Base-by-base conservation (phyloP, 1,284 basidiomycete species). In the Pulveroboletus sp. region DNA sequence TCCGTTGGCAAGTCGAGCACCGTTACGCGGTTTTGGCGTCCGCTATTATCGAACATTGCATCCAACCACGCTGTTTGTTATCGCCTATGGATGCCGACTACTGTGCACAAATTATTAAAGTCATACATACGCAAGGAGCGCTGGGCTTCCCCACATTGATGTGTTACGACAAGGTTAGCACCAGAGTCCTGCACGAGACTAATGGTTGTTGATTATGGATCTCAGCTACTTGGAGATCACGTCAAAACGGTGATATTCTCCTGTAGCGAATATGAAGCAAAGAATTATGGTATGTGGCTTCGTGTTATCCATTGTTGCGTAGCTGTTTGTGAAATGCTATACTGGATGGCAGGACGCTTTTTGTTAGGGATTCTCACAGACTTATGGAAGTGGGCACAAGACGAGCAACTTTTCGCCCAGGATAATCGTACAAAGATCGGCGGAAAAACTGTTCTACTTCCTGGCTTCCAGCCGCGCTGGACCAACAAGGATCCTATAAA, bases 11-110 rank as follows among this genome's bases (percentile, higher is more conserved):
- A 74, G 56, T 70, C 78, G 83, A 74, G 45, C 76, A 81, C 22
- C 85, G 82, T 64, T 78, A 80, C 12, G 69, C 73, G 7, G 67
- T 76, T 15, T 76, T 92, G 40, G 81, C 85, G 25, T 77, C 81
- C 31, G 78, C 86, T 20, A 75, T 96, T 42, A 85, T 94, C 52
- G 94, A 98, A 69, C 86, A 96, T 68, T 99, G 97, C 72, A 84
- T 99, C 61, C 89, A 93, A 67, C 96, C 97, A 4, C 87, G 97
- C 29, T 92, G 91, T 57, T 79, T 97, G 38, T 78, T 98, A 17
- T 96, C 96, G 0, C 94, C 96, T 0, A 93, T 95, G 82, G 97
- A 99, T 72, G 97, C 97, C 12, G 89, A 96, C 53, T 99, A 90
- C 63, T 94, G 95, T 57, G 91, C 93, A 10, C 90, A 93, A 64